Evolutionary conservation across 176 grass and related monocot genomes (phyloP), one percentile per base, ranked within the genome.

Genomic region (Rhynchospora breviuscula): DNA sequence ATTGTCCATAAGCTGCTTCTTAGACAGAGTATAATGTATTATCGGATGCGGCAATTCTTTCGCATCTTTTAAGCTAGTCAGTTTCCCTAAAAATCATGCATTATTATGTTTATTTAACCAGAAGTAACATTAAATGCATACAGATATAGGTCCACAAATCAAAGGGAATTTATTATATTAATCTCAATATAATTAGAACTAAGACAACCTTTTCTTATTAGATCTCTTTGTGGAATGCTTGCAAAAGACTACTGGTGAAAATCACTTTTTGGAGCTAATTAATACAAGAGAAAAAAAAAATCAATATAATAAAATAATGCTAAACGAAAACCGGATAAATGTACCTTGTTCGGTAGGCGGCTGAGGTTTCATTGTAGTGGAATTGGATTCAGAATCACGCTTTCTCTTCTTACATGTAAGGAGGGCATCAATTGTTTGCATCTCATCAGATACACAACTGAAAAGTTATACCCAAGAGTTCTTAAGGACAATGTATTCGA

Each of bases 351-450:
- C 89, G 21, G 59, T 81, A 72, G 86, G 12, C 89, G 85, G 81
- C 89, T 53, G 23, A 61, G 79, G 40, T 45, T 77, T 85, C 29
- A 15, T 68, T 79, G 51, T 29, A 60, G 79, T 84, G 44, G 53
- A 85, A 83, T 67, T 83, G 86, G 48, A 77, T 18, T 76, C 40
- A 11, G 51, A 57, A 53, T 89, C 85, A 35, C 86, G 89, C 80
- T 95, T 92, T 93, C 93, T 78, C 85, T 95, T 98, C 95, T 84
- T 95, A 85, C 89, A 95, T 87, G 96, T 90, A 87, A 98, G 89
- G 17, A 95, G 91, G 22, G 86, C 91, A 86, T 98, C 91, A 80
- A 98, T 89, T 54, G 96, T 98, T 82, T 98, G 91, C 79, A 88
- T 82, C 82, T 93, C 96, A 90, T 98, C 93, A 40, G 93, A 86